Conservation (phyloP, 169 alveolate genomes). For the Eimeria falciformis region DNA sequence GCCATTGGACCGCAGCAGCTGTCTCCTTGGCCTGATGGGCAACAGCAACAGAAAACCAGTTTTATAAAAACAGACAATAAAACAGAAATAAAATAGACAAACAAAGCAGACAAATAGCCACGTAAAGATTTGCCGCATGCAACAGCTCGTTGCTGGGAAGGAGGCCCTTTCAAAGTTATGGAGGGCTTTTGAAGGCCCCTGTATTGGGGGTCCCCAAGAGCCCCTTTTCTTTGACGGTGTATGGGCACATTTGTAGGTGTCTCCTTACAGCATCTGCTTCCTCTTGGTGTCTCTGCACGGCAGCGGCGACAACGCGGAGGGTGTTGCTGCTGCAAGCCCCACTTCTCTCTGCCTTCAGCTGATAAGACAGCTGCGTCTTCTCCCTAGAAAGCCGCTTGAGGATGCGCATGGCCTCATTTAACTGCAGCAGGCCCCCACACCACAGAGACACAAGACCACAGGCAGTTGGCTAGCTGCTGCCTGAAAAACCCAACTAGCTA, state of each 20-base stretch:
- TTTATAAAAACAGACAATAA: not conserved
- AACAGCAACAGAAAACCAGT: not conserved
- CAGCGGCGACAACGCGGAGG: not conserved
- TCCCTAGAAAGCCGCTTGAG: conserved; percentile 10
- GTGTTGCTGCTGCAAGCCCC: not conserved
- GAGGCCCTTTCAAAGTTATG: too few species aligned
- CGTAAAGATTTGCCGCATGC: not conserved
- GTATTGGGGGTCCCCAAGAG: too few species aligned
- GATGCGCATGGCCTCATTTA: not conserved
- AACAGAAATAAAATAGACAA: not conserved
- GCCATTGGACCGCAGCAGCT: not conserved
- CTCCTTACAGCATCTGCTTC: conserved; percentile 29
- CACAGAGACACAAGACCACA: not conserved
- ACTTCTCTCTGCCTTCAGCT: not conserved
- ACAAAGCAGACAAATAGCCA: not conserved
- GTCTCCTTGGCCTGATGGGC: conserved; percentile 16
- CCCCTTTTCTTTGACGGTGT: too few species aligned
- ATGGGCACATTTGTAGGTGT: not conserved
- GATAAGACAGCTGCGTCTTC: not conserved
- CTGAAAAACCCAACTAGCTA: not conserved
- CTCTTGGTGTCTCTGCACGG: not conserved
- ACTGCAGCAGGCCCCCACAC: not conserved
- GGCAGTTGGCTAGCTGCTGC: not conserved
- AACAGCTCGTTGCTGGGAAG: not conserved
- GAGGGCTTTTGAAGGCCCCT: too few species aligned